Percentiles rank a stretch among this genome's conserved stretches.
phyloP scores from a whole-genome alignment of 2,329 filamentous ascomycete species.

The Fusarium mexicanum region DNA sequence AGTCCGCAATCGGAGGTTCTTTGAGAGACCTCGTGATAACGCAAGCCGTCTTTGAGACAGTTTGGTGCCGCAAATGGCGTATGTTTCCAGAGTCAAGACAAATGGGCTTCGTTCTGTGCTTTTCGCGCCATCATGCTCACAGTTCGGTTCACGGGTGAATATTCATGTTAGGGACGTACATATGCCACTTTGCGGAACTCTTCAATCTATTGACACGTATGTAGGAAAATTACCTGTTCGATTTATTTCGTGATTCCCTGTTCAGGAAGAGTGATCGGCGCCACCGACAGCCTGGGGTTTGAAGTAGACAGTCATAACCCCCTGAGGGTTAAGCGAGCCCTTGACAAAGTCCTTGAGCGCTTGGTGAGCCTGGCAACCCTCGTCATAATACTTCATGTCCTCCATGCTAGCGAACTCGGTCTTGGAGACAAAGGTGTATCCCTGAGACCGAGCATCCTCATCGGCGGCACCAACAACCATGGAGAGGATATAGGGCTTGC shows the following conservation, averaged over 20 bases:
- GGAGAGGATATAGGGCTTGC: constrained; percentile 74
- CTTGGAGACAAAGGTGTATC: constrained; percentile 71
- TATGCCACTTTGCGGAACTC: background rate
- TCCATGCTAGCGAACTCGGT: constrained; percentile 71
- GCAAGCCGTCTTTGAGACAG: background rate
- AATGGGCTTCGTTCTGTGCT: background rate
- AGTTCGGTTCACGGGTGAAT: background rate
- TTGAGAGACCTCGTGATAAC: constrained; percentile 4
- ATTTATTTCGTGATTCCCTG: background rate
- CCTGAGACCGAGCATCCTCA: constrained; percentile 69
- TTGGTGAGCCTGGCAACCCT: constrained; percentile 56
- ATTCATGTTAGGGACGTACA: background rate
- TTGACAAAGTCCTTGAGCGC: constrained; percentile 52
- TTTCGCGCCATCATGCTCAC: background rate
- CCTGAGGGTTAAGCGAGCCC: constrained; percentile 46
- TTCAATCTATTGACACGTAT: background rate
- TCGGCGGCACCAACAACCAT: constrained; percentile 63
- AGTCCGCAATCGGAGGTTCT: background rate
- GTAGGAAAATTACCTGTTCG: background rate
- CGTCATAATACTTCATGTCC: constrained; percentile 77
- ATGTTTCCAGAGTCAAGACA: background rate
- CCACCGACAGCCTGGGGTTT: constrained; percentile 47
- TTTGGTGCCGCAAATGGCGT: constrained; percentile 5
- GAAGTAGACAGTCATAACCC: constrained; percentile 54
- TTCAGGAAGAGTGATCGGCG: constrained; percentile 24